A percentile compares a stretch with the other conserved stretches of the same genome.
Evolutionary conservation across 225 moss, liverwort and hornwort genomes (phyloP).

Genomic region (Bryoerythrophyllum caledonicum): DNA sequence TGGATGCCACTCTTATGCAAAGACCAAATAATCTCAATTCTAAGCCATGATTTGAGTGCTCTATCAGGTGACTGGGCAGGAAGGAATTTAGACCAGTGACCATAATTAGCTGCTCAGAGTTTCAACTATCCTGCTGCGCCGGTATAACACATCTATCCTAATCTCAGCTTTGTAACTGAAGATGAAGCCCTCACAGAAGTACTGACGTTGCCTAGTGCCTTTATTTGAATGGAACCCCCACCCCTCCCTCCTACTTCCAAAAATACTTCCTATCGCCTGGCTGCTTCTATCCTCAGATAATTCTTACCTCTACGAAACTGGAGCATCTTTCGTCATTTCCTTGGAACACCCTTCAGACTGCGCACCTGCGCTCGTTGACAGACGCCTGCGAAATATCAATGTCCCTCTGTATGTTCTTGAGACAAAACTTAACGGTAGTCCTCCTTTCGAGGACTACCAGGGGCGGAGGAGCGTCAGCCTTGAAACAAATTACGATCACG

Average conservation of each 20-base stretch:
- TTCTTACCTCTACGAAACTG: constrained; percentile 24
- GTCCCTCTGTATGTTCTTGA: constrained; percentile 46
- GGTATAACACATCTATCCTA: constrained; percentile 58
- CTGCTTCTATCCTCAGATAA: constrained; percentile 45
- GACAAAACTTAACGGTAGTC: constrained; percentile 40
- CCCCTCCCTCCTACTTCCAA: constrained; percentile 35
- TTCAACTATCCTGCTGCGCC: constrained; percentile 53
- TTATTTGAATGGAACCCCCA: constrained; percentile 18
- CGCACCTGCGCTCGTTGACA: constrained; percentile 41
- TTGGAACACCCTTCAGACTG: constrained; percentile 29
- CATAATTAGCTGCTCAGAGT: constrained; percentile 42
- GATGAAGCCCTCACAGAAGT: constrained; percentile 38
- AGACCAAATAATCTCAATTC: constrained; percentile 56
- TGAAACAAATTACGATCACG: constrained; percentile 83
- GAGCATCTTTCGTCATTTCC: constrained; percentile 15
- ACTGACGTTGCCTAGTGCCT: constrained; percentile 29
- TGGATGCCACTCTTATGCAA: constrained; percentile 43
- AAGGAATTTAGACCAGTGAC: constrained; percentile 30
- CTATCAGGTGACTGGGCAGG: constrained; percentile 25
- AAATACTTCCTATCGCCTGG: constrained; percentile 45
- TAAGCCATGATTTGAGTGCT: constrained; percentile 39
- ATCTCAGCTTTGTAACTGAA: constrained; percentile 42
- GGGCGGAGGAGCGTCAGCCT: constrained; percentile 67
- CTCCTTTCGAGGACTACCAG: constrained; percentile 52
- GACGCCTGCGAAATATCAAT: constrained; percentile 49